A percentile compares a stretch with the other conserved stretches of the same genome.
phyloP scores from a whole-genome alignment of 2,329 filamentous ascomycete genomes.

The Verticillium longisporum region DNA sequence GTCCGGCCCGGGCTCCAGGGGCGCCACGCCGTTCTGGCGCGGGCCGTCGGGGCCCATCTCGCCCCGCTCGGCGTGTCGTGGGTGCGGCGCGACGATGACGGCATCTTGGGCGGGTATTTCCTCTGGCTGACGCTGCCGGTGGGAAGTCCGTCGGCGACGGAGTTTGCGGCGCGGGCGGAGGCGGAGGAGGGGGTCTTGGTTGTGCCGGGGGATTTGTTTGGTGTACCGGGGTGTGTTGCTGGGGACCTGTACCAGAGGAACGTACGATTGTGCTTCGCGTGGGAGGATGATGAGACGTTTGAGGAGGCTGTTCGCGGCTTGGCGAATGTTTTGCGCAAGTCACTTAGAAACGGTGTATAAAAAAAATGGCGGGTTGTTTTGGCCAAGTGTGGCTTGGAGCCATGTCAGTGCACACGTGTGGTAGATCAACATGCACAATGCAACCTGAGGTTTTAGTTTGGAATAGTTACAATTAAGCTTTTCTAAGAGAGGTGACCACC shows the following conservation, averaged over 20 bases:
- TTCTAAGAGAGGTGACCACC: neutral
- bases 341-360: neutral
- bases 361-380: neutral
- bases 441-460: neutral
- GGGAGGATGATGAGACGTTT: conserved; percentile 62
- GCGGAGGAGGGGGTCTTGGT: conserved; percentile 54
- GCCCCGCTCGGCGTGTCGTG: conserved; percentile 52
- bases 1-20: conserved; percentile 38
- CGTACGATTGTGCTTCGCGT: conserved; percentile 64
- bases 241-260: conserved; percentile 49
- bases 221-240: conserved; percentile 51
- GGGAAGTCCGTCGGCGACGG: conserved; percentile 35
- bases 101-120: conserved; percentile 74
- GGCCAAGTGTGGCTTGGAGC: no score
- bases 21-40: conserved; percentile 45
- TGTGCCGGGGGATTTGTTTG: conserved; percentile 63
- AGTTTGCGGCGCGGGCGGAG: conserved; percentile 50
- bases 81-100: conserved; percentile 19
- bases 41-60: conserved; percentile 53
- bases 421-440: no score
- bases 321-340: conserved; percentile 19
- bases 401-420: no score
- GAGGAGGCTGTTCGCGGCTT: conserved; percentile 62
- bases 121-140: conserved; percentile 66
- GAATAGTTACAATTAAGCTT: neutral